These are phyloP conservation scores for slime mould (Dictyostelium discoideum) DNA, from an alignment of 78 protist species.

Conservation along the genomic window DNA sequence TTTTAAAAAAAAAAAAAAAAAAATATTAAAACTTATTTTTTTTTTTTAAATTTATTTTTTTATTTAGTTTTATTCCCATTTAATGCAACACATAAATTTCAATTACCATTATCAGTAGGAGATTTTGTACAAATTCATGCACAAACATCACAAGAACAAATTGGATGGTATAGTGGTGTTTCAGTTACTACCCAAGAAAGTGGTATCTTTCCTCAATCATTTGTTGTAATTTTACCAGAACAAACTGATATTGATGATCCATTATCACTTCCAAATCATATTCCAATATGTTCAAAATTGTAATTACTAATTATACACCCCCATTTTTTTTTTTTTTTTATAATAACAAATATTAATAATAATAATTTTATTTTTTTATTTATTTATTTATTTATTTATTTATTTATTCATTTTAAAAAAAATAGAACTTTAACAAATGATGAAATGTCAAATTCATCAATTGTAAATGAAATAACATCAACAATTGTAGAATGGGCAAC, in stretches of 20 bases:
- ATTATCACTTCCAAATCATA: not conserved
- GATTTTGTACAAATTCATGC: slow-evolving; percentile 76
- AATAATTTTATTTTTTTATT: not conserved
- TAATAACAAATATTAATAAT: not conserved
- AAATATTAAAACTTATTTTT: not conserved
- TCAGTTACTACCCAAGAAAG: slow-evolving; percentile 72
- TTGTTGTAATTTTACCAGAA: slow-evolving; percentile 73
- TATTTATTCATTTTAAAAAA: not conserved
- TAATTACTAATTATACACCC: not conserved
- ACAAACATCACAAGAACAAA: slow-evolving; percentile 46
- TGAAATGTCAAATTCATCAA: slow-evolving; percentile 41
- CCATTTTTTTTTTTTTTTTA: not conserved
- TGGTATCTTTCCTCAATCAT: slow-evolving; percentile 80
- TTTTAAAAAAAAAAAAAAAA: too few species aligned
- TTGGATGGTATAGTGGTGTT: slow-evolving; percentile 75
- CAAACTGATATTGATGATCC: slow-evolving; percentile 4
- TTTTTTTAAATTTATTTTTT: not conserved
- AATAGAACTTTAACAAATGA: slow-evolving; percentile 43
- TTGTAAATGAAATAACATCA: slow-evolving; percentile 62
- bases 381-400: too few species aligned
- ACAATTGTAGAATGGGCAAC: slow-evolving; percentile 82
- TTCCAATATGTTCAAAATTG: slow-evolving; percentile 31
- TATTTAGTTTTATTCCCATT: slow-evolving; percentile 70
- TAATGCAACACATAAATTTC: slow-evolving; percentile 77
- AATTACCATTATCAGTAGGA: slow-evolving; percentile 78